Evolutionary conservation across 768 basidiomycete genomes (phyloP).

Genomic region (Hebeloma cylindrosporum): DNA sequence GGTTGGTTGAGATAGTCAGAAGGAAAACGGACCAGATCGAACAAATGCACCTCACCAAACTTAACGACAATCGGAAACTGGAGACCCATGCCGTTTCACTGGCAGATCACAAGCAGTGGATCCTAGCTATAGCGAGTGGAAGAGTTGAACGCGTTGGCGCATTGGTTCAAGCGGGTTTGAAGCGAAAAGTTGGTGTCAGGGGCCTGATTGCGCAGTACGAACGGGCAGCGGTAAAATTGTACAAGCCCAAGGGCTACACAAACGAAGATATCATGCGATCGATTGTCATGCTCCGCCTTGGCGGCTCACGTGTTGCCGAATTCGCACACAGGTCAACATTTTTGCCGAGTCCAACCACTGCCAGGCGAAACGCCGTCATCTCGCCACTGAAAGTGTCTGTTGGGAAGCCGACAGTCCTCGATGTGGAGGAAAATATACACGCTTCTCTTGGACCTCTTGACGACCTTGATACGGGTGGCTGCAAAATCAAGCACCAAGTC

Average conservation of each 20-base stretch:
- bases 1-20: constrained; percentile 4
- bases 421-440: too few species aligned
- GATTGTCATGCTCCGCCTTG: constrained; percentile 20
- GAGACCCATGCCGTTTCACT: constrained; percentile 12
- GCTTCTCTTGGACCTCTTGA: too few species aligned
- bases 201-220: constrained; percentile 10
- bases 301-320: constrained; percentile 17
- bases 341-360: too few species aligned
- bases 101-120: constrained; percentile 15
- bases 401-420: too few species aligned
- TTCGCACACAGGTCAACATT: too few species aligned
- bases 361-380: too few species aligned
- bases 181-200: constrained; percentile 5
- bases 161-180: constrained; percentile 12
- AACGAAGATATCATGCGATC: constrained; percentile 21
- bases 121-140: constrained; percentile 21
- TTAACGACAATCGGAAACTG: constrained; percentile 19
- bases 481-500: constrained; percentile 11
- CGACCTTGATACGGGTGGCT: constrained; percentile 15
- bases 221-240: constrained; percentile 15
- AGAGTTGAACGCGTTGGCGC: constrained; percentile 14
- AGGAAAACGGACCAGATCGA: constrained; percentile 3
- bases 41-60: neutral
- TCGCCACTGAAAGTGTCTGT: too few species aligned
- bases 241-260: constrained; percentile 22